phyloP scores from a whole-genome alignment of 2,329 filamentous ascomycete species.

The Monosporascus sp. region DNA sequence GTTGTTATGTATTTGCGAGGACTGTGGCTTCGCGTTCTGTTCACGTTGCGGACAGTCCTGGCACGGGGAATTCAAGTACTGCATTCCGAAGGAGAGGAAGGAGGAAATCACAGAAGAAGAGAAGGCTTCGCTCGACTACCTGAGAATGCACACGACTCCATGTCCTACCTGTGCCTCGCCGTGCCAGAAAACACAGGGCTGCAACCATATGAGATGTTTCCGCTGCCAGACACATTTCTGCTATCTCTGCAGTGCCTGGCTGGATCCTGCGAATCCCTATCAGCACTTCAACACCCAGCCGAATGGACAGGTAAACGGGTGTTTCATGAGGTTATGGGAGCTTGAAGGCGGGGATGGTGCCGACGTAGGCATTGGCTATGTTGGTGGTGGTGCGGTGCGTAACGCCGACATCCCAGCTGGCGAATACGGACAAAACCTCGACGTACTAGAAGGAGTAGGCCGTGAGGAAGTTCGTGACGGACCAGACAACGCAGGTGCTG shows the following conservation, averaged over 20 bases:
- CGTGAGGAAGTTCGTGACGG: constrained; percentile 26
- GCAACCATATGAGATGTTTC: constrained; percentile 95
- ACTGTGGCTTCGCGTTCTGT: constrained; percentile 89
- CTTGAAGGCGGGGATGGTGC: constrained; percentile 73
- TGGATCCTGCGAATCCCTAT: constrained; percentile 78
- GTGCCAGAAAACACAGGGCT: constrained; percentile 86
- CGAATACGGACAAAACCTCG: constrained; percentile 18
- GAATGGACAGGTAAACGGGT: constrained; percentile 51
- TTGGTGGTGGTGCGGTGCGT: constrained; percentile 29
- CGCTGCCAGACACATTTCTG: constrained; percentile 91
- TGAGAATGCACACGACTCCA: constrained; percentile 73
- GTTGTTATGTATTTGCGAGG: constrained; percentile 77
- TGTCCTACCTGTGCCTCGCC: constrained; percentile 86
- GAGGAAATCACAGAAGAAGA: constrained; percentile 79
- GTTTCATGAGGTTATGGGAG: constrained; percentile 87
- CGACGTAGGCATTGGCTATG: constrained; percentile 42
- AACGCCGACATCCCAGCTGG: constrained; percentile 13
- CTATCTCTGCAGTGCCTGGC: constrained; percentile 87
- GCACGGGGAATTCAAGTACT: constrained; percentile 81
- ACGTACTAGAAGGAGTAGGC: constrained; percentile 26
- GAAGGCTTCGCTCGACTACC: constrained; percentile 78
- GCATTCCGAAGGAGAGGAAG: constrained; percentile 59
- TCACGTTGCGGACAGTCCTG: constrained; percentile 66
- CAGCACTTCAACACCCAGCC: constrained; percentile 73
- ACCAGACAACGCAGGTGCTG: constrained; percentile 13